phyloP scores from a whole-genome alignment of 1,284 basidiomycete species.

The Wallemia hederae region DNA sequence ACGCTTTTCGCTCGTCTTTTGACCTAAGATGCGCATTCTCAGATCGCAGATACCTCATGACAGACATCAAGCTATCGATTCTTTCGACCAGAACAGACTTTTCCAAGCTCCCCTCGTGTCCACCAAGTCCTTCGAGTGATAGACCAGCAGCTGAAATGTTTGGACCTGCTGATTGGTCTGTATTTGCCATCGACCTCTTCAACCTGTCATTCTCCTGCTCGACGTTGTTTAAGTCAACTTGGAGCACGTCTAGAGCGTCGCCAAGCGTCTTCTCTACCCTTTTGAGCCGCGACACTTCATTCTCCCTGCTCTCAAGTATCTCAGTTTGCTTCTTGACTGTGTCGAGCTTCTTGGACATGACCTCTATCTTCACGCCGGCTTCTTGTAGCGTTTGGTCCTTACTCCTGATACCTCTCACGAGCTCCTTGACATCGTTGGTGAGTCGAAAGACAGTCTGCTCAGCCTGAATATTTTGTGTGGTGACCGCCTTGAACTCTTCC shows the following conservation, averaged over 20 bases:
- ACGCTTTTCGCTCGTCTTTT: conserved; percentile 51
- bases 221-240: conserved; percentile 54
- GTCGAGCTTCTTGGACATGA: conserved; percentile 77
- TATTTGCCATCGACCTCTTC: conserved; percentile 20
- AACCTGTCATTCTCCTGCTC: conserved; percentile 65
- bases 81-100: conserved; percentile 55
- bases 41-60: conserved; percentile 56
- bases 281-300: conserved; percentile 42
- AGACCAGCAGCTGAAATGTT: conserved; percentile 16
- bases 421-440: conserved; percentile 61
- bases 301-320: conserved; percentile 46
- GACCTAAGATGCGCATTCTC: conserved; percentile 83
- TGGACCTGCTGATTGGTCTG: neutral
- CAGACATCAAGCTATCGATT: conserved; percentile 67
- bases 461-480: conserved; percentile 65
- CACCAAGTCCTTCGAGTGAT: conserved; percentile 29
- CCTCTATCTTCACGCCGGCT: conserved; percentile 62
- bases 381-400: conserved; percentile 76
- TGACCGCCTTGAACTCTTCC: conserved; percentile 50
- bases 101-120: conserved; percentile 46
- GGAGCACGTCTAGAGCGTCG: conserved; percentile 73
- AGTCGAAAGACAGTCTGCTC: conserved; percentile 59
- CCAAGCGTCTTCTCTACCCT: conserved; percentile 68
- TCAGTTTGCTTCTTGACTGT: conserved; percentile 65
- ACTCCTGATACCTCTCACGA: conserved; percentile 48